phyloP scores from a whole-genome alignment of 1,284 basidiomycete species.

The Irpex sp. region DNA sequence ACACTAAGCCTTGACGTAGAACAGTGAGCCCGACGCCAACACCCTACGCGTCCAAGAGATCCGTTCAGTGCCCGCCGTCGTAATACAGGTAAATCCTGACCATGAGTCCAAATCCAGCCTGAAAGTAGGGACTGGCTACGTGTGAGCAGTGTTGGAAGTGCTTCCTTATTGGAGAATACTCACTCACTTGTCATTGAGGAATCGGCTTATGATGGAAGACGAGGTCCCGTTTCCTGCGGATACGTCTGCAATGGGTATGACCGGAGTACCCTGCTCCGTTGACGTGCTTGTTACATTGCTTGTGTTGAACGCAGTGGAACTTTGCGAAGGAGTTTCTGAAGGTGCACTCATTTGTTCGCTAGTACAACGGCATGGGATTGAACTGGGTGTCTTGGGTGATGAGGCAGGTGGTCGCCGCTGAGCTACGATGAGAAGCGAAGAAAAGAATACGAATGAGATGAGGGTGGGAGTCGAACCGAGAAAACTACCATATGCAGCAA shows the following conservation, averaged over 20 bases:
- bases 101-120: conserved; percentile 95
- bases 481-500: background rate
- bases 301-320: background rate
- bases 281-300: background rate
- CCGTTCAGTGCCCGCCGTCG: conserved; percentile 4
- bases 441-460: background rate
- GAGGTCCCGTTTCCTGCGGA: background rate
- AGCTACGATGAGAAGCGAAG: too few relatives aligned
- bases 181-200: conserved; percentile 11
- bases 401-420: background rate
- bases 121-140: conserved; percentile 81
- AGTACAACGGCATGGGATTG: background rate
- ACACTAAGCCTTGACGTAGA: conserved; percentile 65
- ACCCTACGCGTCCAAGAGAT: conserved; percentile 45
- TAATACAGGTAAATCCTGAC: conserved; percentile 36
- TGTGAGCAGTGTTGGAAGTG: conserved; percentile 6
- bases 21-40: conserved; percentile 78
- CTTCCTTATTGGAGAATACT: background rate
- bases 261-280: background rate
- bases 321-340: background rate
- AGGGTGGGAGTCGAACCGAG: background rate
- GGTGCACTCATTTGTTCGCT: background rate
- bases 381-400: background rate
- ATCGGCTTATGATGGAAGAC: conserved; percentile 3
- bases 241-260: background rate